These are phyloP conservation scores for Ophiostoma montium DNA, from an alignment of 2,329 filamentous ascomycete species.

Conservation along the genomic window DNA sequence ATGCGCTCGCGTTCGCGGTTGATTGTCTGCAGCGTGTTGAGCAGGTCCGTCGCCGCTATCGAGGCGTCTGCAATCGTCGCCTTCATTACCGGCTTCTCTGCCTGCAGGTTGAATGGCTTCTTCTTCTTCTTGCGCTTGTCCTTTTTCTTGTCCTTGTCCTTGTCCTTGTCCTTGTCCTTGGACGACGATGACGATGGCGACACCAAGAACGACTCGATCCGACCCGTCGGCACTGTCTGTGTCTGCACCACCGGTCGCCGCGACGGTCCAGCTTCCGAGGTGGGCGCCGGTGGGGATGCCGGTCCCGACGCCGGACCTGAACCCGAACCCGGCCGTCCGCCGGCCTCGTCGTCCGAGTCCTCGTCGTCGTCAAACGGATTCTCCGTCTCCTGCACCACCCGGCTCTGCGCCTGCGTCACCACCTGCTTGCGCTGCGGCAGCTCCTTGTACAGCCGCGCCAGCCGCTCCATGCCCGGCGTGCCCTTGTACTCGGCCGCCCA, in stretches of 20 bases:
- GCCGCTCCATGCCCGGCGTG: slow-evolving; percentile 63
- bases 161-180: slow-evolving; percentile 32
- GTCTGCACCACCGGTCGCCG: neutral
- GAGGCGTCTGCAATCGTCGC: slow-evolving; percentile 79
- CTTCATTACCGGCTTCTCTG: slow-evolving; percentile 77
- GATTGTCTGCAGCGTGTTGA: slow-evolving; percentile 76
- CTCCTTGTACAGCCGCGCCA: slow-evolving; percentile 67
- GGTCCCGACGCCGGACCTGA: too few species aligned
- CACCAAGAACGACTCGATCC: slow-evolving; percentile 26
- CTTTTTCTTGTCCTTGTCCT: slow-evolving; percentile 27
- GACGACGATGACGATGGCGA: slow-evolving; percentile 14
- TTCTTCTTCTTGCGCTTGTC: slow-evolving; percentile 40
- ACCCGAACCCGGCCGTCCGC: too few species aligned
- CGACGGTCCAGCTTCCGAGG: neutral
- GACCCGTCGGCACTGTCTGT: slow-evolving; percentile 15
- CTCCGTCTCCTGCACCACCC: slow-evolving; percentile 69
- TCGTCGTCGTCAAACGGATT: slow-evolving; percentile 56
- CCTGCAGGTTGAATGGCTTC: slow-evolving; percentile 67
- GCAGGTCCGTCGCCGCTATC: slow-evolving; percentile 79
- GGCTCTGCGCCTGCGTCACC: slow-evolving; percentile 63
- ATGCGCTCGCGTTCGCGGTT: slow-evolving; percentile 82
- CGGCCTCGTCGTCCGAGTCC: slow-evolving; percentile 33
- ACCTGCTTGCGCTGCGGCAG: slow-evolving; percentile 54
- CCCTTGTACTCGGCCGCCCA: slow-evolving; percentile 77
- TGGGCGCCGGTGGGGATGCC: too few species aligned